phyloP scores from a whole-genome alignment of 2,329 filamentous ascomycete genomes.

The Fusarium vanettenii region DNA sequence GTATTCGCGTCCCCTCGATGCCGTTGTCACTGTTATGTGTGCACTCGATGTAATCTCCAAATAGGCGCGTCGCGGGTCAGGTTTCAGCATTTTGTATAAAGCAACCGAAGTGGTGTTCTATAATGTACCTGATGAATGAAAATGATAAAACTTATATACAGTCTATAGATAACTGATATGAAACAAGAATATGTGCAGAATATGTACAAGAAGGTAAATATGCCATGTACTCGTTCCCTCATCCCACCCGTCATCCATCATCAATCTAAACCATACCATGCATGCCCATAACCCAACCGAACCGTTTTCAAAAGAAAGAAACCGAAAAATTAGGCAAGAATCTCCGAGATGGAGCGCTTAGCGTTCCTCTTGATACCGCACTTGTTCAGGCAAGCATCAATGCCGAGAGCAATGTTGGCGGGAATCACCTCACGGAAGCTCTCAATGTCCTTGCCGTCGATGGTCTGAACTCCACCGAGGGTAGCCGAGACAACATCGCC shows the following conservation, averaged over 20 bases:
- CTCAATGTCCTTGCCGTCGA: conserved; percentile 55
- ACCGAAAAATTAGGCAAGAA: background rate
- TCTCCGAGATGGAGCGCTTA: conserved; percentile 37
- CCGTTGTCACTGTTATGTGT: background rate
- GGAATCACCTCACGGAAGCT: conserved; percentile 57
- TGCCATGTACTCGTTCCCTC: background rate
- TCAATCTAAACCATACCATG: background rate
- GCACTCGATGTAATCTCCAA: background rate
- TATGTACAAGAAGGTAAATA: background rate
- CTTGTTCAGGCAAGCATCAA: conserved; percentile 62
- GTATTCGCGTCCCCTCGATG: background rate
- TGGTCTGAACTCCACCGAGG: conserved; percentile 50
- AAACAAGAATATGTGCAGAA: background rate
- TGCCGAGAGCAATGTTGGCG: conserved; percentile 61
- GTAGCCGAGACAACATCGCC: conserved; percentile 53
- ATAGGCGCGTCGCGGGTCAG: background rate
- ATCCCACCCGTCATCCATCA: background rate
- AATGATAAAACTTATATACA: background rate
- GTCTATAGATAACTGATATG: background rate
- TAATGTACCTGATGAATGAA: background rate
- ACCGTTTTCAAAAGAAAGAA: background rate
- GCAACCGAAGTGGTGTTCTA: background rate
- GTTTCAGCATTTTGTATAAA: background rate
- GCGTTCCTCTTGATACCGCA: conserved; percentile 56
- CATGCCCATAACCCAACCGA: background rate